Base-by-base conservation (phyloP, 805 yeast genomes). In the Candida germanica region DNA sequence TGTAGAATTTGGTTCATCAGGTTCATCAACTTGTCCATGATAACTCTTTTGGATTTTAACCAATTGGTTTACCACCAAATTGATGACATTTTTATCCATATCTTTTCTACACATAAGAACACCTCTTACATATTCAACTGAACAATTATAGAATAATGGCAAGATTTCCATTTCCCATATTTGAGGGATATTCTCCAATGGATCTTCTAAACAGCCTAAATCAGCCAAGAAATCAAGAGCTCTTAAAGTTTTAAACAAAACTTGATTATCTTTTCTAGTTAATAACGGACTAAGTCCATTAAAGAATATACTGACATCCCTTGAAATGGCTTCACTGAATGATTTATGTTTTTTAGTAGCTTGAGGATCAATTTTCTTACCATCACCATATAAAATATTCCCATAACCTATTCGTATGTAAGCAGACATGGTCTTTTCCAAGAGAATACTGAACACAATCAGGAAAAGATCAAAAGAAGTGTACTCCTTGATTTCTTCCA, bases 111-210 rank as follows among this genome's bases (percentile, higher is more conserved):
- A 73, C 45, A 68, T 65, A 35, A 88, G 67, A 27, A 87, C 72
- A 10, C 80, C 79, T 29, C 74, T 75, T 28, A 89, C 69, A 50
- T 87, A 75, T 33, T 76, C 81, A 6, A 81, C 61, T 0, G 95
- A 88, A 39, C 89, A 80, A 54, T 87, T 88, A 62, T 87, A 80
- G 64, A 81, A 87, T 26, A 73, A 73, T 9, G 66, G 65, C 35
- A 87, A 63, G 25, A 84, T 73, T 29, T 73, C 77, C 36, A 50
- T 57, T 49, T 68, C 69, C 80, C 88, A 84, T 37, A 75, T 68
- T 18, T 58, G 62, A 2, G 71, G 69, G 9, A 66, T 59, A 12
- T 48, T 47, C 16, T 47, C 53, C 41, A 47, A 33, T 6, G 68
- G 61, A 29, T 63, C 54, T n/a, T 56, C 64, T 46, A 67, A 61